Conservation (phyloP, 768 basidiomycete species). For the Galerina marginata region DNA sequence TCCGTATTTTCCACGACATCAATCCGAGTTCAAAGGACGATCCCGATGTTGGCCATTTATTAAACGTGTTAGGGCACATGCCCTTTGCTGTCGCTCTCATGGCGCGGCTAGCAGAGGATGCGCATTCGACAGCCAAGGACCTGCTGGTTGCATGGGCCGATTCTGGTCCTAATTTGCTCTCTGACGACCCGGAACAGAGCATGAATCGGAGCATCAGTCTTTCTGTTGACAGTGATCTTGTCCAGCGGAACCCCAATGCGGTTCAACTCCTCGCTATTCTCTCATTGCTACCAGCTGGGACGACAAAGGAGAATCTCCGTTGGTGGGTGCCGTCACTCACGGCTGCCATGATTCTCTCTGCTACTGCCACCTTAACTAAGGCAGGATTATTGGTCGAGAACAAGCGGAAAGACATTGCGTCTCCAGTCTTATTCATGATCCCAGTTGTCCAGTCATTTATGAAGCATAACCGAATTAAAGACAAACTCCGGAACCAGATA, state of each 20-base stretch:
- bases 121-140: slow-evolving; percentile 5
- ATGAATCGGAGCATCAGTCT: slow-evolving; percentile 26
- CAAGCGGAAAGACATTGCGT: neutral
- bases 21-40: too few species aligned
- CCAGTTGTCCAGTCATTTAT: slow-evolving; percentile 21
- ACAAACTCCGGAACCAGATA: neutral
- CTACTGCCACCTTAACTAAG: neutral
- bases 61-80: too few species aligned
- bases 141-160: slow-evolving; percentile 15
- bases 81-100: slow-evolving; percentile 40
- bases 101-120: slow-evolving; percentile 25
- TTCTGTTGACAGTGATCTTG: slow-evolving; percentile 22
- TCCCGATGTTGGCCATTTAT: too few species aligned
- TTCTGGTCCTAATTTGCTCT: slow-evolving; percentile 10
- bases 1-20: too few species aligned
- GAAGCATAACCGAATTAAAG: slow-evolving; percentile 3
- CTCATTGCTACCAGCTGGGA: slow-evolving; percentile 24
- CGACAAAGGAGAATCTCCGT: neutral
- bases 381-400: neutral
- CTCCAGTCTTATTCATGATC: slow-evolving; percentile 7
- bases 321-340: neutral
- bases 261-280: slow-evolving; percentile 31
- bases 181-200: slow-evolving; percentile 15
- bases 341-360: neutral
- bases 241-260: slow-evolving; percentile 18